A percentile compares a stretch with the other conserved stretches of the same genome.
Conservation (phyloP, 2,329 filamentous ascomycete species). For the Colletotrichum incanum region DNA sequence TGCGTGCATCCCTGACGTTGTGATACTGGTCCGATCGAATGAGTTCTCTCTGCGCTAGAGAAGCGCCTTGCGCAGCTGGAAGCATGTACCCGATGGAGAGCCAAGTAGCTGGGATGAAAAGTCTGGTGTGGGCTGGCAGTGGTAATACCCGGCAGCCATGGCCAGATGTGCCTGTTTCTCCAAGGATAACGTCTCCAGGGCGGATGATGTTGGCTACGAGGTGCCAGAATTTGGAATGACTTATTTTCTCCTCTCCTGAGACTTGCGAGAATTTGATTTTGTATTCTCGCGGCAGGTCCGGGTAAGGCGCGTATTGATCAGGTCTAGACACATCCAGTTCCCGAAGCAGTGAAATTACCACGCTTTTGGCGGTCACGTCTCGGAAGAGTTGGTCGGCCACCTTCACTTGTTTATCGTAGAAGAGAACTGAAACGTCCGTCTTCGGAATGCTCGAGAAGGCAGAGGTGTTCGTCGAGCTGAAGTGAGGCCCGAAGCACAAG, state of each 20-base stretch:
- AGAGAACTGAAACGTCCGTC: constrained; percentile 37
- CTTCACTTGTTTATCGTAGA: constrained; percentile 50
- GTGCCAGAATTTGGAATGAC: constrained; percentile 65
- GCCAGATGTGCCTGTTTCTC: constrained; percentile 71
- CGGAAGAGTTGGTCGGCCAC: constrained; percentile 48
- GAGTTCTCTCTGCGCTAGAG: constrained; percentile 68
- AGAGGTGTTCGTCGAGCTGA: constrained; percentile 27
- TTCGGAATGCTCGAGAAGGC: constrained; percentile 17
- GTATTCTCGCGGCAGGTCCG: constrained; percentile 49
- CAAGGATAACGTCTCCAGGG: constrained; percentile 69
- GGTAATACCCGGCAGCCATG: constrained; percentile 67
- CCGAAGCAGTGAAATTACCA: constrained; percentile 46
- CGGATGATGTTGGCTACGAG: constrained; percentile 50
- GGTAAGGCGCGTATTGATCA: constrained; percentile 47
- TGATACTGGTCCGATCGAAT: constrained; percentile 49
- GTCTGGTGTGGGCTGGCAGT: constrained; percentile 63
- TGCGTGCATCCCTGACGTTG: constrained; percentile 58
- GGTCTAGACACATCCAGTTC: constrained; percentile 46
- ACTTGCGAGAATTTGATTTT: constrained; percentile 43
- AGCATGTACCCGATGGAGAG: constrained; percentile 75
- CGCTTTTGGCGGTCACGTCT: constrained; percentile 47
- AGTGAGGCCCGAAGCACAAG: constrained; percentile 26
- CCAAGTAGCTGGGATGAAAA: constrained; percentile 70
- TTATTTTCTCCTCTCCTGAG: constrained; percentile 54
- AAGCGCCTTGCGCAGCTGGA: constrained; percentile 69